A percentile compares a stretch with the other conserved stretches of the same genome.
Conservation (phyloP, 129 eudicot genomes). For the Smallanthus sonchifolius region DNA sequence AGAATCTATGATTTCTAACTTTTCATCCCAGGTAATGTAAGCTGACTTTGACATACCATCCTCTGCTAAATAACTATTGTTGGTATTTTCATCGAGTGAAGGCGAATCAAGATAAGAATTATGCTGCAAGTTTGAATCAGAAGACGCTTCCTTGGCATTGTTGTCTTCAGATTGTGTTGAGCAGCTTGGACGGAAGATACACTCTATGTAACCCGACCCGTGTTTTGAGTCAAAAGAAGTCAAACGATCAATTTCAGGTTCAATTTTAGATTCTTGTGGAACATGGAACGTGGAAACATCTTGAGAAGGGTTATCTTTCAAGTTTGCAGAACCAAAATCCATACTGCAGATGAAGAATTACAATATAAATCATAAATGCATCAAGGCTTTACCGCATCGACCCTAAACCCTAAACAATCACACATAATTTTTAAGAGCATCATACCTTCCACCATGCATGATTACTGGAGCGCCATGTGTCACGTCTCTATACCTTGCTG, state of each 20-base stretch:
- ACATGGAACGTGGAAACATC: slow-evolving; percentile 39
- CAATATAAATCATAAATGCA: slow-evolving; percentile 11
- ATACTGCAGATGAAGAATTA: slow-evolving; percentile 38
- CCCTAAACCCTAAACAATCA: not conserved
- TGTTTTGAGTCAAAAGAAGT: slow-evolving; percentile 40
- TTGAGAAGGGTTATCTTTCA: slow-evolving; percentile 46
- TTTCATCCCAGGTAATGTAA: slow-evolving; percentile 72
- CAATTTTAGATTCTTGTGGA: slow-evolving; percentile 27
- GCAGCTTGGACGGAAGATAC: slow-evolving; percentile 59
- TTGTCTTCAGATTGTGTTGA: slow-evolving; percentile 47
- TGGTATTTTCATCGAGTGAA: slow-evolving; percentile 45
- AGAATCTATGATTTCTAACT: slow-evolving; percentile 59
- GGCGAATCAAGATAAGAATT: slow-evolving; percentile 36
- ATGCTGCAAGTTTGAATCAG: slow-evolving; percentile 27
- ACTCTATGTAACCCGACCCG: slow-evolving; percentile 52
- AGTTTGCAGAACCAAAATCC: slow-evolving; percentile 38
- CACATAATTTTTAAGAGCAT: not conserved
- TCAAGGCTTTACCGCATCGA: slow-evolving; percentile 4
- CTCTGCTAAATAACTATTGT: slow-evolving; percentile 26
- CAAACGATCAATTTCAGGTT: slow-evolving; percentile 47
- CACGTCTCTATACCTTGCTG: slow-evolving; percentile 40
- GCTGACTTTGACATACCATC: slow-evolving; percentile 43
- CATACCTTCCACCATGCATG: slow-evolving; percentile 41
- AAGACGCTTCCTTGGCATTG: slow-evolving; percentile 42
- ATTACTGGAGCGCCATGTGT: slow-evolving; percentile 39